Evolutionary conservation across 371 early-diverging fungal species (phyloP), one percentile per base, ranked within the genome.

Genomic region (Mortierella sp.): DNA sequence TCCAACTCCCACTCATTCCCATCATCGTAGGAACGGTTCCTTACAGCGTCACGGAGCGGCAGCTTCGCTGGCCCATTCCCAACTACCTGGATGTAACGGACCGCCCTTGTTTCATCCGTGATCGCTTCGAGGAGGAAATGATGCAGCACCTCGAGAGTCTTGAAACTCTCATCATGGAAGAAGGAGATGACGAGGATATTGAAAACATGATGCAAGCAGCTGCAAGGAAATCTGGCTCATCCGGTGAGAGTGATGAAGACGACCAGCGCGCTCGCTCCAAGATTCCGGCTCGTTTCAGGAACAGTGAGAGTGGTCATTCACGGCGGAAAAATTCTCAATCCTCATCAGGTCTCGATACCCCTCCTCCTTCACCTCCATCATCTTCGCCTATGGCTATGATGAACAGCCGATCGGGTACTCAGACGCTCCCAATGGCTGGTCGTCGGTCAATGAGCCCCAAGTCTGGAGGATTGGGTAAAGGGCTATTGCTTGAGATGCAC

Each of bases 81-180:
- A 69, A 50, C 34, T 76, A 76, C 31, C 21, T 65, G 62, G 70
- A 76, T n/a, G 78, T 76, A 10, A 70, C 45, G 38, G 78, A 69
- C 52, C 61, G 70, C 27, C 78, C 78, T 3, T 54, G 78, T 3
- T 76, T 76, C 52, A 50, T 76, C 27, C 78, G 78, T 14, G 78
- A 76, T 51, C 61, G 66, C 38, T 76, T 76, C 48, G 78, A 76
- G 38, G 78, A 76, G 21, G 78, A 76, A 49, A 76, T 76, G 78
- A 69, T 69, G 41, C 70, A 69, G 42, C 78, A 76, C 24, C 46
- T 76, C 1, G 51, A 69, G 50, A 64, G 58, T 34, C 66, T 76
- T 26, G 78, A 76, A 66, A 76, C 62, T 1, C 23, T 76, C 55
- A 62, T 76, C 47, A 55, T 57, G 1, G 70, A 65, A 24, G 78